These are phyloP conservation scores for Agaricus blazei DNA, from an alignment of 768 basidiomycete genomes.

Conservation along the genomic window DNA sequence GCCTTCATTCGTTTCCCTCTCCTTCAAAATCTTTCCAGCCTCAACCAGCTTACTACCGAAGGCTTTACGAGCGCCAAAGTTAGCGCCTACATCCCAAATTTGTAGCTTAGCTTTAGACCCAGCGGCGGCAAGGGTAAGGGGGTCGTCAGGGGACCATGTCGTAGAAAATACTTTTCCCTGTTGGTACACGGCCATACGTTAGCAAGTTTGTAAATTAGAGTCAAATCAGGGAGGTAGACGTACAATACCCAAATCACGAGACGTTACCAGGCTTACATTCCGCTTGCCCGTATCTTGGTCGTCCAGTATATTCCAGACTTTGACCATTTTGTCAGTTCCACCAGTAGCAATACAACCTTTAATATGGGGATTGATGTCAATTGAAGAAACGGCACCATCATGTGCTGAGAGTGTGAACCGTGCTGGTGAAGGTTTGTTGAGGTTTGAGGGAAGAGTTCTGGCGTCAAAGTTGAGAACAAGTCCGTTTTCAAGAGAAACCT, in stretches of 20 bases:
- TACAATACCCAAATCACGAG: slow-evolving; percentile 89
- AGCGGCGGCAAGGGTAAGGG: slow-evolving; percentile 88
- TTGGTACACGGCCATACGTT: neutral
- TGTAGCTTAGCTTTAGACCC: slow-evolving; percentile 93
- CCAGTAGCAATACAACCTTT: slow-evolving; percentile 91
- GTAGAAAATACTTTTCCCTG: slow-evolving; percentile 97
- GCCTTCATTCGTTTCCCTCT: slow-evolving; percentile 44
- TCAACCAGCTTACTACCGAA: slow-evolving; percentile 75
- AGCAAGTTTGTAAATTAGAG: neutral
- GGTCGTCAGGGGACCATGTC: slow-evolving; percentile 90
- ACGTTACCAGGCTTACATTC: slow-evolving; percentile 78
- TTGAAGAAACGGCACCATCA: slow-evolving; percentile 81
- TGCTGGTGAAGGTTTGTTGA: slow-evolving; percentile 59
- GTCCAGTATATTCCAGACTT: slow-evolving; percentile 89
- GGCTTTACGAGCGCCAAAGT: slow-evolving; percentile 74
- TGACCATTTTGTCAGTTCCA: slow-evolving; percentile 92
- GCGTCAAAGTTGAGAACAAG: slow-evolving; percentile 90
- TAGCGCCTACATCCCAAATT: slow-evolving; percentile 91
- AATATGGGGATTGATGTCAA: slow-evolving; percentile 89
- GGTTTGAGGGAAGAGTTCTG: slow-evolving; percentile 69
- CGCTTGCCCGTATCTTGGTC: slow-evolving; percentile 58
- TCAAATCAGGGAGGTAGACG: slow-evolving; percentile 19
- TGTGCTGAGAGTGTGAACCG: slow-evolving; percentile 92
- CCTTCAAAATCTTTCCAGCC: slow-evolving; percentile 64
- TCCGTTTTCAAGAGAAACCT: slow-evolving; percentile 96